Evolutionary conservation across 768 basidiomycete species (phyloP).

Genomic region (Leucosporidium scottii): DNA sequence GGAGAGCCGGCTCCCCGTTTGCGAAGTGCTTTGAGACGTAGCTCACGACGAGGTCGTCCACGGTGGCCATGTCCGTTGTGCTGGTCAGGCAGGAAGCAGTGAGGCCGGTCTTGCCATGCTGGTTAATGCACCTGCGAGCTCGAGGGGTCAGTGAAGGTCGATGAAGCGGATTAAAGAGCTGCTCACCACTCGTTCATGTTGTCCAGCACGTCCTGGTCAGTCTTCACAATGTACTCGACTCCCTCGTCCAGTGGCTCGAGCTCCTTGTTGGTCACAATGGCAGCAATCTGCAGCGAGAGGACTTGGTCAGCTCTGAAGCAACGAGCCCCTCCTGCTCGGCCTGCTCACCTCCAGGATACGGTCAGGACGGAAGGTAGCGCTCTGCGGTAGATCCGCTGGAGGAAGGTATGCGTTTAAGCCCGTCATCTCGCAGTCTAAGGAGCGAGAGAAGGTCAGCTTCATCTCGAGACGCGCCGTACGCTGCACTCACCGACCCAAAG

Average conservation of each 20-base stretch:
- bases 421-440: constrained; percentile 33
- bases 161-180: neutral
- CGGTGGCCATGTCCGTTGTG: constrained; percentile 39
- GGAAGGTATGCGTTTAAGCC: constrained; percentile 27
- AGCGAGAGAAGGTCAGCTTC: neutral
- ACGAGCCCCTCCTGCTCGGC: too few species aligned
- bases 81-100: constrained; percentile 42
- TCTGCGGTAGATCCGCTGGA: constrained; percentile 2
- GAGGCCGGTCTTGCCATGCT: constrained; percentile 39
- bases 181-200: constrained; percentile 45
- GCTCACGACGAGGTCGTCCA: constrained; percentile 37
- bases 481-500: constrained; percentile 28
- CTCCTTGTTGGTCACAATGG: constrained; percentile 44
- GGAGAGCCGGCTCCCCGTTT: constrained; percentile 22
- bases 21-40: constrained; percentile 42
- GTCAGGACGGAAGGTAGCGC: constrained; percentile 20
- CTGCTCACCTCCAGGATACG: constrained; percentile 29
- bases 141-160: neutral
- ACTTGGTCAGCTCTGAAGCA: too few species aligned
- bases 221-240: constrained; percentile 43
- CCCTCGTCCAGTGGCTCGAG: constrained; percentile 43
- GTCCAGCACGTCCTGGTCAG: constrained; percentile 42
- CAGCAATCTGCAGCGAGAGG: constrained; percentile 41
- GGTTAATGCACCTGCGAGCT: constrained; percentile 27
- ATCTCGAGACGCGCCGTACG: neutral